Conservation (phyloP, 2,329 filamentous ascomycete species). For the Alternaria sp. region DNA sequence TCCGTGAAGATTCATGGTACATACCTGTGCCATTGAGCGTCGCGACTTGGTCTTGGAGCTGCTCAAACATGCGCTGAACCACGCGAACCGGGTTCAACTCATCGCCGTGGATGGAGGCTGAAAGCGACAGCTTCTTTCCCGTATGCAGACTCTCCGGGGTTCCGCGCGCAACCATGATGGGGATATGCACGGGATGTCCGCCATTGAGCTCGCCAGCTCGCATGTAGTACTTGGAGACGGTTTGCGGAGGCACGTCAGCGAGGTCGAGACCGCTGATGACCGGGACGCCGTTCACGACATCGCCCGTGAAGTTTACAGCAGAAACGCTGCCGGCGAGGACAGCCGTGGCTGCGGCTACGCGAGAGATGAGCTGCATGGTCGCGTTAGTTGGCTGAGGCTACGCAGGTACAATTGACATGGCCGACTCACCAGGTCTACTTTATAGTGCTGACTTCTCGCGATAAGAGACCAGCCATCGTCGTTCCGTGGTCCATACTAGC, state of each 20-base stretch:
- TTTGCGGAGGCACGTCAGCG: conserved; percentile 44
- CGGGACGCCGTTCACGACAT: conserved; percentile 40
- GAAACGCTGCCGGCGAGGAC: conserved; percentile 21
- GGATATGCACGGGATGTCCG: conserved; percentile 46
- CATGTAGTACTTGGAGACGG: conserved; percentile 47
- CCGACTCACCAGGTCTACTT: not conserved
- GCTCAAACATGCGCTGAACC: conserved; percentile 45
- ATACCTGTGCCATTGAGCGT: conserved; percentile 47
- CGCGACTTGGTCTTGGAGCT: conserved; percentile 34
- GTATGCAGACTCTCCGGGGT: conserved; percentile 44
- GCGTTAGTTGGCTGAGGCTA: conserved; percentile 1
- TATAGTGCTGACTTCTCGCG: conserved; percentile 17
- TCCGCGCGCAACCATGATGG: conserved; percentile 48
- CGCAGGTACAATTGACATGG: not conserved
- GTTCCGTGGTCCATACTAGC: not conserved
- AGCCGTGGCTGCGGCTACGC: conserved; percentile 23
- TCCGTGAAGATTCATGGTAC: not conserved
- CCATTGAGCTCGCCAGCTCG: conserved; percentile 49
- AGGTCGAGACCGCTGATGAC: conserved; percentile 45
- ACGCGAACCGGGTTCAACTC: conserved; percentile 49
- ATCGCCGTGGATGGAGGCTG: conserved; percentile 49
- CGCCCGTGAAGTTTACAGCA: conserved; percentile 40
- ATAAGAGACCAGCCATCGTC: conserved; percentile 19
- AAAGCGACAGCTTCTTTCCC: conserved; percentile 47
- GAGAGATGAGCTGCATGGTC: conserved; percentile 36